Base-by-base conservation (phyloP, 805 yeast genomes). In the Hanseniaspora lachancei region DNA sequence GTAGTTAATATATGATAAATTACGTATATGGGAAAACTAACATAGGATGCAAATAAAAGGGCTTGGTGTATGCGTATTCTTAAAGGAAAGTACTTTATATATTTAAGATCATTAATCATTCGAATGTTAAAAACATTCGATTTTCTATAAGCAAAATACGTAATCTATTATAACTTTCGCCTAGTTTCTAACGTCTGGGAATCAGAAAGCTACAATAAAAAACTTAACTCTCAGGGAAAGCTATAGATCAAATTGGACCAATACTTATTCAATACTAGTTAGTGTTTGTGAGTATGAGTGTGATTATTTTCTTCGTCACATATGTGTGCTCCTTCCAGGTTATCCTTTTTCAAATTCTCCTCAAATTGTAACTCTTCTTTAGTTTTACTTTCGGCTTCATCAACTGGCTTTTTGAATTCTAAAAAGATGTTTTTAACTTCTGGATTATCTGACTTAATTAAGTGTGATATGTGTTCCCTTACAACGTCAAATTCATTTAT, bases 401-500 rank as follows among this genome's bases (percentile, higher is more conserved):
- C 23, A 3, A 4, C 34, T 9, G 39, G 35, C 12, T 53, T 32
- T n/a, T 47, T 53, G 20, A 47, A 53, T 23, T 53, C 57, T 12
- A 53, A 32, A 23, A 39, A 40, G 7, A 53, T 20, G 27, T 32
- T 29, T 15, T 53, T 46, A 3, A 47, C 35, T 46, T 53, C 51
- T 0, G 49, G 50, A 24, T 29, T 27, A 5, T 20, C 24, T 16
- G 4, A 18, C 23, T 23, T 46, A 4, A 53, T 29, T 7, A 15
- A n/a, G 24, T 43, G 23, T 5, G 29, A 20, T 3, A 55, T n/a
- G 56, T 71, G 72, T 24, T 67, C 69, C 12, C 72, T 61, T 16
- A 74, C 76, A 55, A 68, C 63, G 61, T 73, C 76, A 57, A 73
- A 69, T 61, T 74, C 77, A 21, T 65, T 65, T 23, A 73, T 65